These are phyloP conservation scores for Aspergillus hortae DNA, from an alignment of 2,329 filamentous ascomycete genomes.

Conservation along the genomic window DNA sequence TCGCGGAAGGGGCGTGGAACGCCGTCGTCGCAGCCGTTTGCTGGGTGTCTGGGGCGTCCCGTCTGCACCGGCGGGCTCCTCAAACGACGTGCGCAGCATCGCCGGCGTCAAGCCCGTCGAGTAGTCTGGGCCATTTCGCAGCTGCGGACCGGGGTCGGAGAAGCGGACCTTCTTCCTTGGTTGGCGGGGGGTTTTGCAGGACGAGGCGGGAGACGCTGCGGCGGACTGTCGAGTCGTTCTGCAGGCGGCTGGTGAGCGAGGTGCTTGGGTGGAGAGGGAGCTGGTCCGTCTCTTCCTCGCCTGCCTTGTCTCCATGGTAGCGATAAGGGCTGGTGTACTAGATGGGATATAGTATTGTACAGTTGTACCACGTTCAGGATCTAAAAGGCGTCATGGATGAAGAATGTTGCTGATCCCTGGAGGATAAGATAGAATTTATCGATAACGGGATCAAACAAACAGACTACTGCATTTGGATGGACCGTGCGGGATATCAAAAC, in stretches of 20 bases:
- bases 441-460: conserved; percentile 1
- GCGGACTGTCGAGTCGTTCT: conserved; percentile 3
- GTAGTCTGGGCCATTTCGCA: conserved; percentile 15
- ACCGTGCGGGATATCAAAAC: not conserved
- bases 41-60: conserved; percentile 26
- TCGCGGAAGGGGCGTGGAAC: conserved; percentile 31
- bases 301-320: conserved; percentile 23
- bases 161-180: conserved; percentile 44
- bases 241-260: conserved; percentile 5
- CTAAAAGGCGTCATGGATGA: not conserved
- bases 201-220: not conserved
- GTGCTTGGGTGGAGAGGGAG: conserved; percentile 8
- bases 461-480: not conserved
- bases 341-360: not conserved
- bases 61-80: conserved; percentile 20
- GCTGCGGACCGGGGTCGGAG: conserved; percentile 39
- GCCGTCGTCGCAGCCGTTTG: conserved; percentile 24
- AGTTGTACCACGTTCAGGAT: too few species aligned
- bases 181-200: conserved; percentile 28
- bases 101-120: conserved; percentile 46
- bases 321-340: not conserved
- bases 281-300: conserved; percentile 26
- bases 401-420: not conserved
- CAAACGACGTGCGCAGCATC: conserved; percentile 38
- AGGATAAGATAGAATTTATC: not conserved